Evolutionary conservation across 2,329 filamentous ascomycete genomes (phyloP).

Genomic region (Canariomyces notabilis): DNA sequence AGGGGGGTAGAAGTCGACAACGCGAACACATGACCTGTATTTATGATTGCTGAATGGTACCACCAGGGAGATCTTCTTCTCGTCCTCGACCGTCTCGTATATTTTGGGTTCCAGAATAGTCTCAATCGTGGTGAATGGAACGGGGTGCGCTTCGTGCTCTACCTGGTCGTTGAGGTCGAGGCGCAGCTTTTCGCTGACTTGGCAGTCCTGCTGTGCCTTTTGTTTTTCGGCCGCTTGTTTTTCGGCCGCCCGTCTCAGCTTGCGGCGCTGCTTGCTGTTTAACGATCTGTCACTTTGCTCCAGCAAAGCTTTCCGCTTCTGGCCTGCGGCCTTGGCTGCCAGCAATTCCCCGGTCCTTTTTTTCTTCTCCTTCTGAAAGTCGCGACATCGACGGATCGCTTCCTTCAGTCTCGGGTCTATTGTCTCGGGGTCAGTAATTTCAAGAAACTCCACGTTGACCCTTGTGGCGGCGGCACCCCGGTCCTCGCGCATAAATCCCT

Average conservation of each 20-base stretch:
- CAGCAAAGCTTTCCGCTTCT: constrained; percentile 34
- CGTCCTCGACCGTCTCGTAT: constrained; percentile 41
- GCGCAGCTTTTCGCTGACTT: constrained; percentile 26
- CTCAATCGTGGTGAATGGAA: constrained; percentile 32
- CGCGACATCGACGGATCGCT: constrained; percentile 57
- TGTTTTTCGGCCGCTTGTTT: constrained; percentile 22
- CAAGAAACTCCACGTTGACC: constrained; percentile 53
- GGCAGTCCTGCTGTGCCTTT: constrained; percentile 22
- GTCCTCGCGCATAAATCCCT: constrained; percentile 68
- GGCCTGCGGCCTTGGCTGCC: constrained; percentile 32
- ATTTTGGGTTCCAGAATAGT: constrained; percentile 37
- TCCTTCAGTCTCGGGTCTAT: constrained; percentile 48
- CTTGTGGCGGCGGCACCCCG: constrained; percentile 35
- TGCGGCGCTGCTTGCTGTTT: constrained; percentile 27
- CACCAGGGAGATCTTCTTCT: constrained; percentile 31
- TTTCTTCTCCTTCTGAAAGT: constrained; percentile 54
- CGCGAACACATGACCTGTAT: constrained; percentile 65
- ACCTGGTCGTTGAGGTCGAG: constrained; percentile 21
- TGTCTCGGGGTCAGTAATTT: constrained; percentile 36
- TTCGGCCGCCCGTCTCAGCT: constrained; percentile 26
- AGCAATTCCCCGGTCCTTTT: constrained; percentile 36
- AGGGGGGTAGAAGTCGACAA: constrained; percentile 74
- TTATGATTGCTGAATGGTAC: constrained; percentile 71
- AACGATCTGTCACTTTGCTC: constrained; percentile 7
- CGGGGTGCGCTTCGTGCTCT: constrained; percentile 12